Conservation (phyloP, 306 rosid genomes). For the Alnus rubra region DNA sequence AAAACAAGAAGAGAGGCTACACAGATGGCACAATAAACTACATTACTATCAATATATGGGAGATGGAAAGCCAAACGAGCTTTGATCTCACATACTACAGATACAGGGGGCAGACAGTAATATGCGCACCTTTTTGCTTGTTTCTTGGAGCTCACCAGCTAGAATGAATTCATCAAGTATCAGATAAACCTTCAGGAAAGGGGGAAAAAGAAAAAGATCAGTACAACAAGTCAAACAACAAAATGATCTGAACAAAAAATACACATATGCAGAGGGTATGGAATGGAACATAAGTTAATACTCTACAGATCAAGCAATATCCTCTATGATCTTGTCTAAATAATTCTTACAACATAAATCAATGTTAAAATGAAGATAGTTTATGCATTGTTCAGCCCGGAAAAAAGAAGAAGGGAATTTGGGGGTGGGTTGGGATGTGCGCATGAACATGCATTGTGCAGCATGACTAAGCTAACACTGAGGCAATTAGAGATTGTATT, state of each 20-base stretch:
- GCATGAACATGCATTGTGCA: no score
- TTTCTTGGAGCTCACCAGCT: conserved; percentile 73
- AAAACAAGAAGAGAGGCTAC: background rate
- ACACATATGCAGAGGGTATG: no score
- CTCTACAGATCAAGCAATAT: background rate
- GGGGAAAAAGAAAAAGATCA: conserved; percentile 4
- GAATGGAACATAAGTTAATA: background rate
- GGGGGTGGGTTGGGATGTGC: no score
- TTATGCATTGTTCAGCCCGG: no score
- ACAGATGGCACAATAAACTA: background rate
- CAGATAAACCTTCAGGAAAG: conserved; percentile 51
- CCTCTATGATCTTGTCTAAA: background rate
- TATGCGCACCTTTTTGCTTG: conserved; percentile 59
- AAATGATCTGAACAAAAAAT: background rate
- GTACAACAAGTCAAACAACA: background rate
- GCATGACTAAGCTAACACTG: background rate
- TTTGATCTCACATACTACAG: background rate
- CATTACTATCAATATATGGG: background rate
- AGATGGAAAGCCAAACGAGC: conserved; percentile 6
- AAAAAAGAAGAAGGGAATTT: no score
- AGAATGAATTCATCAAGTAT: conserved; percentile 66
- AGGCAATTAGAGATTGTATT: background rate
- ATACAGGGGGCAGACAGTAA: background rate
- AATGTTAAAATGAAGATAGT: background rate
- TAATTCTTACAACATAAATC: background rate